Conservation (phyloP, 345 rosid species). For the Ceriops tagal region DNA sequence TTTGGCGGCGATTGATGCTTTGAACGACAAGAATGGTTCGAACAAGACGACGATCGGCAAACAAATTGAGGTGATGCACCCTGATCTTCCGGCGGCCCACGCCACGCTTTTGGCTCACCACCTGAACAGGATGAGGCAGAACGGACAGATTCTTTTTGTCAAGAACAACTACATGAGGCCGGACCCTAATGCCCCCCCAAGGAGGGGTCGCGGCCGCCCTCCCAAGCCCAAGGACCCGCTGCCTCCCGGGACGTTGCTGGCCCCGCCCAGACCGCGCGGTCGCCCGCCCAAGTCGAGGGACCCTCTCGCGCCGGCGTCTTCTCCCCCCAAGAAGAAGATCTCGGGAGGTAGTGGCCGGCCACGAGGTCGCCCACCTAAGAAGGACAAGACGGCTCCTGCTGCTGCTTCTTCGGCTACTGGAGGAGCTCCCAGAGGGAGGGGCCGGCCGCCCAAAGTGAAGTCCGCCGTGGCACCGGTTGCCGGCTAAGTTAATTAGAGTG, state of each 20-base stretch:
- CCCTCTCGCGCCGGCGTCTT: slow-evolving; percentile 27
- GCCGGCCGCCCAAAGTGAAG: slow-evolving; percentile 82
- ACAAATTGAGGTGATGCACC: slow-evolving; percentile 54
- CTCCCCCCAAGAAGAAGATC: slow-evolving; percentile 14
- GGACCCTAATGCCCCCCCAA: slow-evolving; percentile 62
- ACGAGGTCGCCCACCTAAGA: slow-evolving; percentile 80
- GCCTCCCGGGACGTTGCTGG: slow-evolving; percentile 21
- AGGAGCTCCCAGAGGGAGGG: slow-evolving; percentile 55
- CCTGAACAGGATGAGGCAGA: slow-evolving; percentile 58
- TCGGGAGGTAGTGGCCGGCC: slow-evolving; percentile 35
- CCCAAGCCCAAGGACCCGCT: slow-evolving; percentile 49
- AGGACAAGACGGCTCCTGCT: slow-evolving; percentile 31
- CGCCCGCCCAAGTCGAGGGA: slow-evolving; percentile 65
- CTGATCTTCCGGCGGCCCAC: slow-evolving; percentile 55
- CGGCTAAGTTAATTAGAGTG: slow-evolving; percentile 27
- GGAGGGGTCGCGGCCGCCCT: slow-evolving; percentile 86
- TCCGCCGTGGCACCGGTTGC: slow-evolving; percentile 63
- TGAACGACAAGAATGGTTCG: slow-evolving; percentile 47
- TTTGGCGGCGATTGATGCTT: slow-evolving; percentile 70
- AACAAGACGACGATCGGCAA: slow-evolving; percentile 54
- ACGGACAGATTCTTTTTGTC: slow-evolving; percentile 50
- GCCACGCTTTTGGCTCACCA: slow-evolving; percentile 53
- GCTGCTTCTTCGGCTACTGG: slow-evolving; percentile 22
- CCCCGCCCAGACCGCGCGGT: slow-evolving; percentile 64
- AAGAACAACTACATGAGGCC: slow-evolving; percentile 83